Base-by-base conservation (phyloP, 2,329 filamentous ascomycete genomes). In the Stagonosporopsis vannaccii region DNA sequence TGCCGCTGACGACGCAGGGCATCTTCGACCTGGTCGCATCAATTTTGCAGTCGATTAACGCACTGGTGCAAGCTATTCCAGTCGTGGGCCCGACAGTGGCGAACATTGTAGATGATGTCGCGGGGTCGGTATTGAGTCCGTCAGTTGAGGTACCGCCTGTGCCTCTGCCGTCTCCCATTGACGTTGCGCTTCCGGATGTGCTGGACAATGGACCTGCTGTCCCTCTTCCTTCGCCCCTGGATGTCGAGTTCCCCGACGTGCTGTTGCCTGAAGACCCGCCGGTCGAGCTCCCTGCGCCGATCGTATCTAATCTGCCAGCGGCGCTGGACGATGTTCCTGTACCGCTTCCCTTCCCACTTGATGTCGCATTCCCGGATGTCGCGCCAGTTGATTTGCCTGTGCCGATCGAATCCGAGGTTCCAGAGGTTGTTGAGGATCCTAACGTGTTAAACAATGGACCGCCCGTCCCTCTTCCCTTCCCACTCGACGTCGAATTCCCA, bases 1-100 rank as follows among this genome's bases (percentile, higher is more conserved):
- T 15, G 2, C 30, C 30, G 30, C 30, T 32, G 4, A 32, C 30
- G 30, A 20, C 32, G 11, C 35, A 23, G 36, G 41, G 36, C 25
- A 42, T 56, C 19, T 8, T 43, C n/a, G 42, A 19, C 3, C 9
- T 56, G 1, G 20, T 51, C 11, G 23, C 28, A 1, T 37, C 53
- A 9, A 48, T 56, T 6, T 11, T 56, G 11, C 42, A 56, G n/a
- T 36, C 36, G 2, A 47, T 56, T 9, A 51, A 28, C 11, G 35
- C 15, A 2, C 42, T 56, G 15, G 6, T 56, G 1, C 36, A 19
- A 4, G 25, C 23, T 19, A 35, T 56, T 7, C 23, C 53, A 9
- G 12, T 2, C 2, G 20, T 36, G 1, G 26, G 40, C 23, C 40
- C 39, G 19, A 17, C 25, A 3, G 32, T 39, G n/a, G 17, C 39